These are phyloP conservation scores for Dothistroma pini DNA, from an alignment of 2,329 filamentous ascomycete species.

Conservation along the genomic window DNA sequence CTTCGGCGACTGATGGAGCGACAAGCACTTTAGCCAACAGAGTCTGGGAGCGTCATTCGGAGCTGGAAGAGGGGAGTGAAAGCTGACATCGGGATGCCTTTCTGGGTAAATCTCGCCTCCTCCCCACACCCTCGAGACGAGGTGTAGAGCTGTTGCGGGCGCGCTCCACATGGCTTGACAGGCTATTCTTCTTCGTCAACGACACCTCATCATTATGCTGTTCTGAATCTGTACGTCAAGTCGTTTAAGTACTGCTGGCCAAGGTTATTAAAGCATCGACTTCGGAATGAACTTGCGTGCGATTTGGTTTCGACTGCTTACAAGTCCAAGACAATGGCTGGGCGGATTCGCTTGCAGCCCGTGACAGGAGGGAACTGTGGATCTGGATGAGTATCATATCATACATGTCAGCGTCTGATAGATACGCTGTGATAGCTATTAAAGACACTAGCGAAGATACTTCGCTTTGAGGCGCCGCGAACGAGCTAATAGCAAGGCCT, in stretches of 20 bases:
- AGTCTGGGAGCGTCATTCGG: conserved; percentile 1
- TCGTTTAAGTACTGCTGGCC: too few species aligned
- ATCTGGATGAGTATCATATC: too few species aligned
- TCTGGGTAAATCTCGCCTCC: conserved; percentile 2
- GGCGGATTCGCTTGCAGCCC: too few species aligned
- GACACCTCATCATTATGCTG: neutral
- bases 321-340: too few species aligned
- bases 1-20: conserved; percentile 13
- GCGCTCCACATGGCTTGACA: neutral
- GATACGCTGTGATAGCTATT: neutral
- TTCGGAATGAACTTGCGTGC: too few species aligned
- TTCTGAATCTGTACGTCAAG: too few species aligned
- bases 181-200: neutral
- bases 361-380: too few species aligned
- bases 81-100: conserved; percentile 5
- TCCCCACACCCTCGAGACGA: conserved; percentile 3
- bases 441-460: neutral
- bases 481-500: neutral
- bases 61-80: conserved; percentile 1
- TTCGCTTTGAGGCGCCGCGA: neutral
- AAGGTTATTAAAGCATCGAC: too few species aligned
- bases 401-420: neutral
- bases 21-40: conserved; percentile 1
- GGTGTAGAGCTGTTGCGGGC: neutral
- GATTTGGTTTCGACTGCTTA: too few species aligned